Evolutionary conservation across 139 green algal genomes (phyloP).

Genomic region (Choricystis sp.): DNA sequence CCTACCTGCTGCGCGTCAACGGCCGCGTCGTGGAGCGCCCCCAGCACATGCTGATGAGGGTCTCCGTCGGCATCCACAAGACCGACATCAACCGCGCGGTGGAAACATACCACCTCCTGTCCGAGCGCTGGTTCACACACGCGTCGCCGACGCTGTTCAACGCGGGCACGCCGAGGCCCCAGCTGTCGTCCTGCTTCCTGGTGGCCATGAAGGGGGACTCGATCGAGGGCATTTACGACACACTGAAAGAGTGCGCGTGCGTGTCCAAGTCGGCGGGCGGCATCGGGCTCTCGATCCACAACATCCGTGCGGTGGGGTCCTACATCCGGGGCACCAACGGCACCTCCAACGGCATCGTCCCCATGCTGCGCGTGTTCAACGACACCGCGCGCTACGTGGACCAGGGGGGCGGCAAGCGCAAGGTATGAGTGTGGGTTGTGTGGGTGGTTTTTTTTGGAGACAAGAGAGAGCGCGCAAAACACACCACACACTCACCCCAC

Average conservation of each 20-base stretch:
- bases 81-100: slow-evolving; percentile 49
- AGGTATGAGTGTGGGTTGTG: too few species aligned
- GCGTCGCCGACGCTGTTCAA: slow-evolving; percentile 98
- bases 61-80: slow-evolving; percentile 90
- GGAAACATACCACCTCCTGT: slow-evolving; percentile 78
- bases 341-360: slow-evolving; percentile 93
- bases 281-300: slow-evolving; percentile 93
- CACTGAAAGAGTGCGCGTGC: slow-evolving; percentile 95
- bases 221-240: slow-evolving; percentile 99
- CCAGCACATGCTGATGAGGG: slow-evolving; percentile 99
- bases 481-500: too few species aligned
- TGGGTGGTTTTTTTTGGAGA: too few species aligned
- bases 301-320: slow-evolving; percentile 73
- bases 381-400: slow-evolving; percentile 84
- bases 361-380: slow-evolving; percentile 99
- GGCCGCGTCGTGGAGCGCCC: slow-evolving; percentile 90
- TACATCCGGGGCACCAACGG: slow-evolving; percentile 99
- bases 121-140: slow-evolving; percentile 94
- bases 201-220: slow-evolving; percentile 83
- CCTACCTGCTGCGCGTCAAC: slow-evolving; percentile 94
- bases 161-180: slow-evolving; percentile 75
- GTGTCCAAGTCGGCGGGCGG: slow-evolving; percentile 93
- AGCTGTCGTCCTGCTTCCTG: slow-evolving; percentile 94
- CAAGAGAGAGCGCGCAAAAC: too few species aligned
- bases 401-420: slow-evolving; percentile 93